These are phyloP conservation scores for Sextonia rubra DNA, from an alignment of 164 flowering plant species.

Conservation along the genomic window DNA sequence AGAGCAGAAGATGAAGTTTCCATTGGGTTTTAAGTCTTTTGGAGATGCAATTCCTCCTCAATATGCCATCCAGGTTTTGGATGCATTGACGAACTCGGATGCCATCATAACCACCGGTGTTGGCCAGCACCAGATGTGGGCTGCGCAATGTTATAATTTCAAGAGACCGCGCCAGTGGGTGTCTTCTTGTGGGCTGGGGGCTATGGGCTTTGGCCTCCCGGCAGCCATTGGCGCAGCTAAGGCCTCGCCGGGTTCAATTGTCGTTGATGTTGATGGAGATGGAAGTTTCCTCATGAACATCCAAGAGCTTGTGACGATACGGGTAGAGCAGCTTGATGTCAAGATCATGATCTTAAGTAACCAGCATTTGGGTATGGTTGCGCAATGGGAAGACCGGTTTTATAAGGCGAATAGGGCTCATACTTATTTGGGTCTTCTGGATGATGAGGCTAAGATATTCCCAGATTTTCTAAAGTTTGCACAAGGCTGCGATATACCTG, in stretches of 20 bases:
- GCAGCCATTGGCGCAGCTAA: constrained; percentile 18
- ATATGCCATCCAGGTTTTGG: constrained; percentile 13
- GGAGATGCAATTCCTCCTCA: constrained; percentile 56
- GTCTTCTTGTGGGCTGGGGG: constrained; percentile 16
- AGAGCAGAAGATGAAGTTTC: constrained; percentile 48
- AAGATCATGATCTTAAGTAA: constrained; percentile 20
- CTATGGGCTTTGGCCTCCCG: constrained; percentile 24
- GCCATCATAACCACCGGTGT: constrained; percentile 20
- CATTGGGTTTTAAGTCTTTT: constrained; percentile 50
- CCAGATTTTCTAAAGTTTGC: constrained; percentile 63
- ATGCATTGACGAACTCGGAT: constrained; percentile 14
- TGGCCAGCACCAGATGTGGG: constrained; percentile 26
- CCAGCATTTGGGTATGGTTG: constrained; percentile 24
- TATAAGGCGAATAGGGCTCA: constrained; percentile 71
- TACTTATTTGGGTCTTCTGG: constrained; percentile 57
- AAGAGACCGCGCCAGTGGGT: constrained; percentile 17
- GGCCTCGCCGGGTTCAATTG: constrained; percentile 8
- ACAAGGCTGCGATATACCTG: constrained; percentile 59
- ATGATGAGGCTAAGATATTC: constrained; percentile 51
- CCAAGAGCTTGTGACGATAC: constrained; percentile 14
- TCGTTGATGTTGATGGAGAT: constrained; percentile 21
- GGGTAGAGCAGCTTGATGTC: constrained; percentile 13
- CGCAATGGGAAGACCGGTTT: constrained; percentile 52
- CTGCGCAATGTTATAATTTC: constrained; percentile 18
- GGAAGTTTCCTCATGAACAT: constrained; percentile 19